Percentiles rank a stretch among this genome's conserved stretches.
These are phyloP conservation scores for Naumovozyma dairenensis DNA, from an alignment of 805 yeast genomes.

Conservation along the genomic window DNA sequence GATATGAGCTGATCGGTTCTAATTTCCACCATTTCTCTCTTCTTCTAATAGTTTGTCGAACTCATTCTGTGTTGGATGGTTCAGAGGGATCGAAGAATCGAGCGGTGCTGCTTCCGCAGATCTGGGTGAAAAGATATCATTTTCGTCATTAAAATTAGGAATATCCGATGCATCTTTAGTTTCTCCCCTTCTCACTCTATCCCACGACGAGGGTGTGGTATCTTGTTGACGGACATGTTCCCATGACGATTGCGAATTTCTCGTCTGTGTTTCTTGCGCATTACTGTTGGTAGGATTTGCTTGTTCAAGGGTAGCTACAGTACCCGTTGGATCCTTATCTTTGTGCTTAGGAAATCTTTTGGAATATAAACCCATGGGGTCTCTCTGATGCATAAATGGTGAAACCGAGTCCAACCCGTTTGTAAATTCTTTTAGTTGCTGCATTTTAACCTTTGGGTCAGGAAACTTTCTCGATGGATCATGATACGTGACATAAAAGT, in stretches of 20 bases:
- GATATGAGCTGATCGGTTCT: no score
- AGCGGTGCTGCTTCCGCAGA: no score
- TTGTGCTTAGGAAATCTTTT: conserved; percentile 8
- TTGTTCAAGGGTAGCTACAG: no score
- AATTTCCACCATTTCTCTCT: conserved; percentile 13
- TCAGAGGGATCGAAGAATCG: not conserved
- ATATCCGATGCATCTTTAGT: conserved; percentile 1
- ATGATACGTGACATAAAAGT: conserved; percentile 41
- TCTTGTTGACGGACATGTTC: conserved; percentile 28
- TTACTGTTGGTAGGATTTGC: not conserved
- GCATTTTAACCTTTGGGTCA: conserved; percentile 41
- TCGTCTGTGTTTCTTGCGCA: not conserved
- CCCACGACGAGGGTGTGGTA: conserved; percentile 25
- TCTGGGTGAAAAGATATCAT: conserved; percentile 1
- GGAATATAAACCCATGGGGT: conserved; percentile 31
- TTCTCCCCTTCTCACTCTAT: conserved; percentile 18
- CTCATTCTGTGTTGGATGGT: conserved; percentile 10
- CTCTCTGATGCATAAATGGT: conserved; percentile 29
- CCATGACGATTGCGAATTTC: conserved; percentile 24
- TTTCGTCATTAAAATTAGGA: not conserved
- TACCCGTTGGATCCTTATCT: not conserved
- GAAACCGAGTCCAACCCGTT: conserved; percentile 5
- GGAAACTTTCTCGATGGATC: conserved; percentile 44
- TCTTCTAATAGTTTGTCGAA: conserved; percentile 12
- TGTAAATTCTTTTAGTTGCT: conserved; percentile 18